Conservation (phyloP, 2,329 filamentous ascomycete genomes). For the Graphiopsis chlorocephala region DNA sequence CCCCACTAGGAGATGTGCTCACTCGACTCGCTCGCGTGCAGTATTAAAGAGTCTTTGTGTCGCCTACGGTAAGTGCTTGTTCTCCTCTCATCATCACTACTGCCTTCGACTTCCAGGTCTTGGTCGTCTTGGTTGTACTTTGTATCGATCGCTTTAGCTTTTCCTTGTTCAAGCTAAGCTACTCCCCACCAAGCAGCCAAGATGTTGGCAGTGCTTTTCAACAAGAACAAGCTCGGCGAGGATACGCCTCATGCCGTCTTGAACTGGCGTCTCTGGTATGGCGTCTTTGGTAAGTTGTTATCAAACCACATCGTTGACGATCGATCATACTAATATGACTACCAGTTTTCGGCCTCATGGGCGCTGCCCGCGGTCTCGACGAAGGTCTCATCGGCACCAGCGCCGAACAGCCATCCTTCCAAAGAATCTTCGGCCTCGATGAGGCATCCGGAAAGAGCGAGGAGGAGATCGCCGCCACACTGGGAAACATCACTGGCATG, state of each 20-base stretch:
- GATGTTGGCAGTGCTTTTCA: slow-evolving; percentile 26
- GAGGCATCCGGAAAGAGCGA: slow-evolving; percentile 49
- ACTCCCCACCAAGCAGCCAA: slow-evolving; percentile 20
- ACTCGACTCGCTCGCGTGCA: background rate
- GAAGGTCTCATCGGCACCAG: slow-evolving; percentile 66
- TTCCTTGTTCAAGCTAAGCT: slow-evolving; percentile 8
- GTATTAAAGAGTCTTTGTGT: slow-evolving; percentile 10
- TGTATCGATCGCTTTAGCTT: slow-evolving; percentile 5
- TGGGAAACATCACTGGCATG: slow-evolving; percentile 72
- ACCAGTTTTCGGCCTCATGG: slow-evolving; percentile 54
- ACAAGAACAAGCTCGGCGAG: slow-evolving; percentile 47
- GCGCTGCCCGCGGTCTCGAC: slow-evolving; percentile 74
- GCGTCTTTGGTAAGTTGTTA: slow-evolving; percentile 52
- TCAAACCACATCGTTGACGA: background rate
- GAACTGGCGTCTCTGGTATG: slow-evolving; percentile 78
- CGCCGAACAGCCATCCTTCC: slow-evolving; percentile 63
- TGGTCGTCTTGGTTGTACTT: slow-evolving; percentile 10
- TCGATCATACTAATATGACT: slow-evolving; percentile 4
- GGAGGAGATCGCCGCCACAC: slow-evolving; percentile 59
- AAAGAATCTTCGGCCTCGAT: slow-evolving; percentile 56
- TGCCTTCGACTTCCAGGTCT: background rate
- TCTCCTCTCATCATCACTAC: background rate
- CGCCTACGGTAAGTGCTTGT: background rate
- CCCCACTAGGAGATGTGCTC: background rate
- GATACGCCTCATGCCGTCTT: slow-evolving; percentile 68